Evolutionary conservation across 805 yeast genomes (phyloP), one percentile per base, ranked within the genome.

Genomic region (Wickerhamomyces hampshirensis): DNA sequence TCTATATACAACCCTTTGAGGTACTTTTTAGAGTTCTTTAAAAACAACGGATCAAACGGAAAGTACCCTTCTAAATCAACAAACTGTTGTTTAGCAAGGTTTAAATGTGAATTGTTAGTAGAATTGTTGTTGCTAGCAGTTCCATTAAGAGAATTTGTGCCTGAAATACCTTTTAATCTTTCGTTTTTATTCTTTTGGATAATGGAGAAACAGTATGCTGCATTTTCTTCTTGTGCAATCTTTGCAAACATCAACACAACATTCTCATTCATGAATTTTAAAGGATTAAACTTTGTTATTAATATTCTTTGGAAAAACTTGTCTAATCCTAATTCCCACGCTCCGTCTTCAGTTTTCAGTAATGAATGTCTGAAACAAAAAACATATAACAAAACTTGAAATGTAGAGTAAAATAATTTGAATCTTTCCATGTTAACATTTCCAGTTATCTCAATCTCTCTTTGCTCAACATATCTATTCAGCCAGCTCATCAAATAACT

Each of bases 181-280:
- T 66, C 71, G 35, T 58, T 70, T 50, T 87, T 83, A 61, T 89
- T 91, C 54, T 84, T 85, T 51, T 91, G 97, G 43, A 93, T 85
- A 30, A 93, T 84, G 23, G 95, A 82, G 60, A 84, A 91, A 59
- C 98, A 91, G 62, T 89, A 91, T 34, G 94, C 94, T 14, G 86
- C 84, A 53, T 86, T 87, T 47, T 86, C 85, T 51, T 80, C 80
- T 50, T 91, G 94, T 4, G 98, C 86, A 28, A 93, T 77, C 46
- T 87, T 81, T 10, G 98, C 97, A 67, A 91, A 91, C 69, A 89
- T 91, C 40, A 80, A 71, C 42, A 89, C 96, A 31, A 91, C 97
- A 12, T 94, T 86, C 52, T 85, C 95, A 55, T 89, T 91, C 61
- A 96, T 87, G 65, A 79, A 91, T 56, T 87, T 86, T 50, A 91